These are phyloP conservation scores for Globisporangium cylindrosporum DNA, from an alignment of 352 stramenopile species.

Conservation along the genomic window DNA sequence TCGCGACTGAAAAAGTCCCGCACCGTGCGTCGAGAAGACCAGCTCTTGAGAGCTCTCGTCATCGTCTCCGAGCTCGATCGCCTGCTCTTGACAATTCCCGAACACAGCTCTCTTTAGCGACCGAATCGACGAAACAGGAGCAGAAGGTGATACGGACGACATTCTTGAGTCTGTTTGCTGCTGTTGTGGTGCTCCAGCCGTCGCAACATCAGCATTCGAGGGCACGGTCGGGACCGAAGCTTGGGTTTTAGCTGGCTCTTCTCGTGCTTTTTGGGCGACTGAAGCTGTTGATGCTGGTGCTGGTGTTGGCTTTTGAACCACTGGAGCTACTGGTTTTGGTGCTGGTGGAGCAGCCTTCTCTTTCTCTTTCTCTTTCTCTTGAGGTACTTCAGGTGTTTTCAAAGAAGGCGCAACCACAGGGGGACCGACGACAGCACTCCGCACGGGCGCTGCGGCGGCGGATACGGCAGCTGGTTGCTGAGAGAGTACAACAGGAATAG, in stretches of 20 bases:
- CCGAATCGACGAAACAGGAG: neutral
- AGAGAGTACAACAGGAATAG: neutral
- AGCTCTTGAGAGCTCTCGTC: slow-evolving; percentile 8
- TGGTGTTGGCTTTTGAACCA: neutral
- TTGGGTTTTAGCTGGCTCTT: neutral
- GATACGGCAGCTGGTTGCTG: neutral
- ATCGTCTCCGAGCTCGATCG: slow-evolving; percentile 20
- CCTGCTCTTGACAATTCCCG: slow-evolving; percentile 2
- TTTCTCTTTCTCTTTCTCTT: slow-evolving; percentile 1
- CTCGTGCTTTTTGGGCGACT: neutral
- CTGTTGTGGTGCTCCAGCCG: neutral
- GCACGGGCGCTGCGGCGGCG: neutral
- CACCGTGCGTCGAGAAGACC: neutral
- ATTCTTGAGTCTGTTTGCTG: neutral
- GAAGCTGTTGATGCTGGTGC: neutral
- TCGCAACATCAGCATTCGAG: neutral
- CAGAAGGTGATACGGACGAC: neutral
- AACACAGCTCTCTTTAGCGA: slow-evolving; percentile 9
- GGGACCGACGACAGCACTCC: neutral
- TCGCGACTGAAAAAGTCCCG: slow-evolving; percentile 31
- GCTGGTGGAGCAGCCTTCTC: neutral
- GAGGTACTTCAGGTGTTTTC: neutral
- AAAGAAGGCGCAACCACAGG: neutral
- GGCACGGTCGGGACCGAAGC: neutral
- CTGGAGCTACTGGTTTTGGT: neutral